A percentile compares a stretch with the other conserved stretches of the same genome.
Conservation (phyloP, 2,329 filamentous ascomycete species). For the Fusarium sacchari region DNA sequence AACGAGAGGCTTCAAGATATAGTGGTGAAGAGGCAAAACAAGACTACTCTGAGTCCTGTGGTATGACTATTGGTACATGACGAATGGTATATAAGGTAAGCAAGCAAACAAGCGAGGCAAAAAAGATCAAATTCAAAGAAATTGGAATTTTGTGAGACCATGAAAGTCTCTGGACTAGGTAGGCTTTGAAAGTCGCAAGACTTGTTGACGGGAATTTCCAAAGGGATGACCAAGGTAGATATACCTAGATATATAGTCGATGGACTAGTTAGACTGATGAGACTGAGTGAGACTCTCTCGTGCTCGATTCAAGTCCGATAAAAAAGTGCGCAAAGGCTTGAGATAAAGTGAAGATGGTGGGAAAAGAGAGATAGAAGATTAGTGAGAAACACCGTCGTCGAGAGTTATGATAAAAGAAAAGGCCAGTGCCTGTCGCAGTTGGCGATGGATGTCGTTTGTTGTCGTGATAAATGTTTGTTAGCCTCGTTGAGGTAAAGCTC, state of each 20-base stretch:
- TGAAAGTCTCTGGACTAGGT: background rate
- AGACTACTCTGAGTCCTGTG: conserved; percentile 14
- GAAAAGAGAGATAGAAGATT: background rate
- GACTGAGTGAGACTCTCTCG: background rate
- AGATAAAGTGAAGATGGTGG: background rate
- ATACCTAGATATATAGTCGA: background rate
- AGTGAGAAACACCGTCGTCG: conserved; percentile 1
- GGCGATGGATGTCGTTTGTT: conserved; percentile 6
- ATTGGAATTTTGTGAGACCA: background rate
- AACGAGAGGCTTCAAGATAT: conserved; percentile 10
- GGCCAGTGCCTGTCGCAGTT: background rate
- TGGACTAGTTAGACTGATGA: background rate
- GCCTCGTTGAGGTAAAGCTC: background rate
- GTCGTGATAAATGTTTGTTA: conserved; percentile 21
- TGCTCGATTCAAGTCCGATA: background rate
- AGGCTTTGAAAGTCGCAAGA: background rate
- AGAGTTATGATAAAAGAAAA: background rate
- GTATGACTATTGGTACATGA: conserved; percentile 36
- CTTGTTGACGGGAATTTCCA: background rate
- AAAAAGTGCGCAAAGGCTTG: background rate
- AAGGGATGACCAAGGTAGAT: conserved; percentile 4
- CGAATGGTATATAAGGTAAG: conserved; percentile 37
- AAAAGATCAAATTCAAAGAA: background rate
- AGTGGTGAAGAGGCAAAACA: conserved; percentile 6
- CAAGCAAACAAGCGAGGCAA: background rate